Conservation (phyloP, 352 stramenopile genomes). For the Globisporangium acanthophoron region DNA sequence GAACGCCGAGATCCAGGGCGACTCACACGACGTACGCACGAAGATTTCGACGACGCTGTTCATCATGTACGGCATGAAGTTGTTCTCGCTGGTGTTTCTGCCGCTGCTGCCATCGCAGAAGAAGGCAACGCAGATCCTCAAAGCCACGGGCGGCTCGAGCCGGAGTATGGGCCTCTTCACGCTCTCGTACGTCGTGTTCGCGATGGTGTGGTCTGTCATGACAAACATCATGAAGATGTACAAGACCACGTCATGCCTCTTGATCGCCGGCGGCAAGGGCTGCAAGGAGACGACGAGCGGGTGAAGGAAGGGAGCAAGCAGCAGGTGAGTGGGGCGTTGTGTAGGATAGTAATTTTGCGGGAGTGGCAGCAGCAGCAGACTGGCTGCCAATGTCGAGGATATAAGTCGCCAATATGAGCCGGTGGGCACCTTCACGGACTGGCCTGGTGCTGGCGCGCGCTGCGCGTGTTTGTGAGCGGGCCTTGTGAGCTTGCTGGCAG, state of each 20-base stretch:
- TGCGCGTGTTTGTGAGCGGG: no score
- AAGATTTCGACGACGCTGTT: constrained; percentile 33
- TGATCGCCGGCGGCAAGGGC: constrained; percentile 16
- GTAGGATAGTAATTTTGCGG: constrained; percentile 4
- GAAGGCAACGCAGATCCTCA: constrained; percentile 20
- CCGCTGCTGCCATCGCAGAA: constrained; percentile 27
- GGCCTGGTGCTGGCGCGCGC: no score
- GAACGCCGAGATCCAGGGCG: constrained; percentile 26
- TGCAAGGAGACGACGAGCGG: constrained; percentile 6
- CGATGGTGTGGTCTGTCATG: constrained; percentile 23
- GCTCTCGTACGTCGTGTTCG: constrained; percentile 16
- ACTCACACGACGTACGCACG: constrained; percentile 28
- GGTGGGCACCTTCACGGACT: no score
- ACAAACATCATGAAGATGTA: constrained; percentile 26
- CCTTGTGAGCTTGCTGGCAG: no score
- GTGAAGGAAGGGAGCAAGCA: not conserved
- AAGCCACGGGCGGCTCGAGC: constrained; percentile 18
- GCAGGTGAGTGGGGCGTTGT: not conserved
- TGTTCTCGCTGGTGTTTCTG: constrained; percentile 28
- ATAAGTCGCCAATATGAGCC: not conserved
- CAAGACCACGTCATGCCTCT: constrained; percentile 17
- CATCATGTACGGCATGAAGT: constrained; percentile 42
- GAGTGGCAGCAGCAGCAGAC: not conserved
- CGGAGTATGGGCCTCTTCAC: constrained; percentile 16
- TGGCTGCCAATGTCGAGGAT: not conserved